These are phyloP conservation scores for Wallemia mellicola DNA, from an alignment of 1,284 basidiomycete species.

Conservation along the genomic window DNA sequence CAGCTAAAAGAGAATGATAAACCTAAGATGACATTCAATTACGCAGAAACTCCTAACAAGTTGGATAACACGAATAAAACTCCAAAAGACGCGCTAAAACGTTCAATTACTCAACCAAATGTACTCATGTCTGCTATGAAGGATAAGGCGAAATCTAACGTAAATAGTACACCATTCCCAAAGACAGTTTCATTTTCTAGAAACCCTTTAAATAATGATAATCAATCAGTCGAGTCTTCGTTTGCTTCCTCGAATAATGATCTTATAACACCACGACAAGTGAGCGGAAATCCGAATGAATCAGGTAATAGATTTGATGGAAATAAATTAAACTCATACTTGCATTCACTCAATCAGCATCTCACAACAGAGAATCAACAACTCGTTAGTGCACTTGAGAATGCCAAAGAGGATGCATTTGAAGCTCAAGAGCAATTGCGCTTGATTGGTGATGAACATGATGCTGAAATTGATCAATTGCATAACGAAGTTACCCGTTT, in stretches of 20 bases:
- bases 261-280: constrained; percentile 28
- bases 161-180: background rate
- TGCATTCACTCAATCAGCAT: constrained; percentile 45
- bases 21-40: background rate
- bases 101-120: background rate
- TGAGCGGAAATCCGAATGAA: constrained; percentile 35
- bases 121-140: background rate
- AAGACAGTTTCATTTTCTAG: constrained; percentile 1
- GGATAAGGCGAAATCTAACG: background rate
- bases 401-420: constrained; percentile 7
- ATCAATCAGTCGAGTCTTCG: background rate
- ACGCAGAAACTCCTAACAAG: background rate
- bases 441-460: constrained; percentile 2
- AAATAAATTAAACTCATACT: constrained; percentile 42
- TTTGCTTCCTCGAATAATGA: constrained; percentile 37
- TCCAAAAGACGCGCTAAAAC: background rate
- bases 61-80: background rate
- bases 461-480: constrained; percentile 3
- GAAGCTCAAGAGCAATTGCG: constrained; percentile 2
- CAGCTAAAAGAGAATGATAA: background rate
- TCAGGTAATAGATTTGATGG: constrained; percentile 48
- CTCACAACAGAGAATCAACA: constrained; percentile 49
- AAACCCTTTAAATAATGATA: background rate
- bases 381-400: constrained; percentile 13
- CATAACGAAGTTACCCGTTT: background rate